A percentile compares a stretch with the other conserved stretches of the same genome.
Evolutionary conservation across 331 rosid species (phyloP).

Genomic region (Spiraea crenata): DNA sequence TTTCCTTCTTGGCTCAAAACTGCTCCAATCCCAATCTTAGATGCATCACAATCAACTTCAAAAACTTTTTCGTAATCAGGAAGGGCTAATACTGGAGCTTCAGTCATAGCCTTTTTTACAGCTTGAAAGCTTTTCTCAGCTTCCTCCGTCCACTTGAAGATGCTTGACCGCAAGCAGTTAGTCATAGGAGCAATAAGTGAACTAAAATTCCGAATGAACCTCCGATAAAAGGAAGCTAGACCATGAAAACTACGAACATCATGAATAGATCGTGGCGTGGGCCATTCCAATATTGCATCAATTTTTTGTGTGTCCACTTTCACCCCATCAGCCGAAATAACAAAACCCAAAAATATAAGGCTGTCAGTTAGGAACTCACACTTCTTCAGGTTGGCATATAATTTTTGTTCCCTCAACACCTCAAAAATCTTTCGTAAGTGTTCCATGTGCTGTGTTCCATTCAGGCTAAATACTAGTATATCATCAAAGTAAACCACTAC

Average conservation of each 20-base stretch:
- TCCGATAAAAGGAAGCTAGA: background rate
- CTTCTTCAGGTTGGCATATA: background rate
- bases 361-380: background rate
- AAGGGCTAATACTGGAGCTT: background rate
- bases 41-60: background rate
- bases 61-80: background rate
- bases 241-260: slow-evolving; percentile 9
- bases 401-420: background rate
- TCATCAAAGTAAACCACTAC: background rate
- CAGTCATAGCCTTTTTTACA: background rate
- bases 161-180: background rate
- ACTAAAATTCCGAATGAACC: background rate
- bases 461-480: too few relatives aligned
- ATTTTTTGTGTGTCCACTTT: background rate
- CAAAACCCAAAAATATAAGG: background rate
- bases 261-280: background rate
- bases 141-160: background rate
- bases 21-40: background rate
- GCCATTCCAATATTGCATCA: slow-evolving; percentile 2
- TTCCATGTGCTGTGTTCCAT: background rate
- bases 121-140: background rate
- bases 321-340: background rate
- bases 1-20: slow-evolving; percentile 9
- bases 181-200: background rate
- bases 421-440: background rate